Evolutionary conservation across 2,329 filamentous ascomycete species (phyloP).

Genomic region (Diaporthe sp.): DNA sequence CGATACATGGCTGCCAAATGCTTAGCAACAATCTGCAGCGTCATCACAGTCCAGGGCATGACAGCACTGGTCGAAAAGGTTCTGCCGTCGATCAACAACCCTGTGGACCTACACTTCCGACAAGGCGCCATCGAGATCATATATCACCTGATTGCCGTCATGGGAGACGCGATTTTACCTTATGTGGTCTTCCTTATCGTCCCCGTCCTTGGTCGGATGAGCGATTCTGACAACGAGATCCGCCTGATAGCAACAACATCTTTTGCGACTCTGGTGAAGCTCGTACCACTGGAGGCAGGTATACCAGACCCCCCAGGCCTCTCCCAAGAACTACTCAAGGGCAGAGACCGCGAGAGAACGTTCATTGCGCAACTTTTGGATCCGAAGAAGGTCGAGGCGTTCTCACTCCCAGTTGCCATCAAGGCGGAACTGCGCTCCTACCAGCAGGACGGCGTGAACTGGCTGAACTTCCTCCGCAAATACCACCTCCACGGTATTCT

Average conservation of each 20-base stretch:
- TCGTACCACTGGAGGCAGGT: conserved; percentile 95
- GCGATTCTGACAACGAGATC: conserved; percentile 96
- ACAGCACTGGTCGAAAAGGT: conserved; percentile 95
- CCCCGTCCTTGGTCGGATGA: conserved; percentile 96
- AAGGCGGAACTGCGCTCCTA: conserved; percentile 97
- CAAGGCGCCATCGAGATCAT: conserved; percentile 96
- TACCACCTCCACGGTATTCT: conserved; percentile 98
- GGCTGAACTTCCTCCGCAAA: conserved; percentile 97
- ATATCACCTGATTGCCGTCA: conserved; percentile 97
- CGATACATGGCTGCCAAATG: conserved; percentile 98
- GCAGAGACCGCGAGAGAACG: conserved; percentile 92
- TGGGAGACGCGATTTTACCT: conserved; percentile 95
- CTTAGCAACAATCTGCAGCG: conserved; percentile 95
- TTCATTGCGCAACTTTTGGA: conserved; percentile 98
- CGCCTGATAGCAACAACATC: conserved; percentile 95
- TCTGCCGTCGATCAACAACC: conserved; percentile 91
- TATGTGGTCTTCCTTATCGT: conserved; percentile 99
- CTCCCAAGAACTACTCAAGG: conserved; percentile 88
- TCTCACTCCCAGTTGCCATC: conserved; percentile 94
- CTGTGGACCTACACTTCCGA: conserved; percentile 86
- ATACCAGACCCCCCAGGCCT: conserved; percentile 97
- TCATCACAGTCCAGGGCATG: conserved; percentile 95
- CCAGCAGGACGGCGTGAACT: conserved; percentile 98
- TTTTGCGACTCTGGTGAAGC: conserved; percentile 96
- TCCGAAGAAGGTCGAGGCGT: conserved; percentile 95